A percentile compares a stretch with the other conserved stretches of the same genome.
phyloP scores from a whole-genome alignment of 305 asterid species.

The Fraxinus baroniana region DNA sequence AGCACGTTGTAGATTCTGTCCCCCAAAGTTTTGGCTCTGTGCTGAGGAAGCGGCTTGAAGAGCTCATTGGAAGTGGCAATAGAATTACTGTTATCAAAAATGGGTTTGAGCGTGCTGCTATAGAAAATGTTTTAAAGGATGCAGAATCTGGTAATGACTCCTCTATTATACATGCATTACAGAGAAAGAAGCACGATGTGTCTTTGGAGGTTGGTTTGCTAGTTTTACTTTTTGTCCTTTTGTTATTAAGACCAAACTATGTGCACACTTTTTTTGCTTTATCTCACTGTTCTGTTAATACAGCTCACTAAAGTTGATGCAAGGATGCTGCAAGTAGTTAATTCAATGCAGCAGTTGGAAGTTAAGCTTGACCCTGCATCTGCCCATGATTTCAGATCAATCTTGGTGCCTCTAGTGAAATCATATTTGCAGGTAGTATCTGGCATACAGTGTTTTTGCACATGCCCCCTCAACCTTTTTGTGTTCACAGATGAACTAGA shows the following conservation, averaged over 20 bases:
- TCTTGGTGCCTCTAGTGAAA: constrained; percentile 73
- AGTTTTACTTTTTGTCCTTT: constrained; percentile 21
- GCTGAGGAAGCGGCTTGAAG: constrained; percentile 68
- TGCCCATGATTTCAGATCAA: constrained; percentile 61
- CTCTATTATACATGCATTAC: constrained; percentile 60
- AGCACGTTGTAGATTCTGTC: constrained; percentile 28
- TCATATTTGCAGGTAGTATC: constrained; percentile 72
- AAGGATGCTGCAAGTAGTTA: constrained; percentile 59
- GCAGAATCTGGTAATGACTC: constrained; percentile 86
- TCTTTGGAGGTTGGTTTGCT: constrained; percentile 53
- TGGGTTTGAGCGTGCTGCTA: constrained; percentile 77
- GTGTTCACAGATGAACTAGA: constrained; percentile 18
- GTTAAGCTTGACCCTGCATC: constrained; percentile 64
- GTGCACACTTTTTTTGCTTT: constrained; percentile 21
- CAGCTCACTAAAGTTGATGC: constrained; percentile 91
- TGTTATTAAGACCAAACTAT: constrained; percentile 9
- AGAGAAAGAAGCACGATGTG: neutral
- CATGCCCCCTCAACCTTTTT: constrained; percentile 2
- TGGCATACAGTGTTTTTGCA: constrained; percentile 12
- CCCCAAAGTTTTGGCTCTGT: constrained; percentile 67
- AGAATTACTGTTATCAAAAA: constrained; percentile 41
- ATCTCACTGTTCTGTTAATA: constrained; percentile 33
- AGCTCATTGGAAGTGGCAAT: constrained; percentile 57
- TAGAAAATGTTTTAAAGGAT: constrained; percentile 80
- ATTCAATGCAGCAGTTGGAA: constrained; percentile 75